A percentile compares a stretch with the other conserved stretches of the same genome.
phyloP scores from a whole-genome alignment of 2,329 filamentous ascomycete species.

The Rutstroemia sp. region DNA sequence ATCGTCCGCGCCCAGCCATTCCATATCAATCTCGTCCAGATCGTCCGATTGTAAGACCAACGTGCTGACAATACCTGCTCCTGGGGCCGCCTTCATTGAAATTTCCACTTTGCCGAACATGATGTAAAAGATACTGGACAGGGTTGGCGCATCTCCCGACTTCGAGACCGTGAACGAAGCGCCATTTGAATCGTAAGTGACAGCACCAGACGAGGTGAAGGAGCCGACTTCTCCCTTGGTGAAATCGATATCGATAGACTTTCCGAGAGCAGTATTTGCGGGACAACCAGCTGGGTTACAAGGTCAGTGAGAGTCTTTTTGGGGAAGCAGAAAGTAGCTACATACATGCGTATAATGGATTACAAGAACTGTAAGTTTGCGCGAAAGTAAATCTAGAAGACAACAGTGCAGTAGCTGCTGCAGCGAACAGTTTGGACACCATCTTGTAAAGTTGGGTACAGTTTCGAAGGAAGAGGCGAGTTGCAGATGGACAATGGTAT shows the following conservation, averaged over 20 bases:
- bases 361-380: constrained; percentile 50
- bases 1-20: constrained; percentile 79
- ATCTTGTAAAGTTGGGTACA: constrained; percentile 12
- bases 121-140: constrained; percentile 92
- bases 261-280: constrained; percentile 72
- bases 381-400: constrained; percentile 27
- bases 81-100: constrained; percentile 77
- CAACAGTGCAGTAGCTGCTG: constrained; percentile 16
- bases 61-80: constrained; percentile 87
- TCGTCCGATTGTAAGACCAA: constrained; percentile 85
- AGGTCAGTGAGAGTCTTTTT: constrained; percentile 14
- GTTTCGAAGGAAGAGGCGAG: neutral
- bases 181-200: constrained; percentile 70
- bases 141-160: constrained; percentile 76
- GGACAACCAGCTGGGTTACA: constrained; percentile 51
- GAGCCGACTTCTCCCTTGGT: constrained; percentile 68
- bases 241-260: constrained; percentile 79
- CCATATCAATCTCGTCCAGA: constrained; percentile 94
- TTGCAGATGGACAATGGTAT: constrained; percentile 1
- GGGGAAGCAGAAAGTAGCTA: constrained; percentile 2
- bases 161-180: constrained; percentile 72
- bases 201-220: constrained; percentile 63
- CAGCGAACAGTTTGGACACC: constrained; percentile 21
- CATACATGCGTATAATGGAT: constrained; percentile 39
- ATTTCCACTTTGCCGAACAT: constrained; percentile 95